A percentile compares a stretch with the other conserved stretches of the same genome.
phyloP scores from a whole-genome alignment of 2,329 filamentous ascomycete species.

The Penicillium palitans region DNA sequence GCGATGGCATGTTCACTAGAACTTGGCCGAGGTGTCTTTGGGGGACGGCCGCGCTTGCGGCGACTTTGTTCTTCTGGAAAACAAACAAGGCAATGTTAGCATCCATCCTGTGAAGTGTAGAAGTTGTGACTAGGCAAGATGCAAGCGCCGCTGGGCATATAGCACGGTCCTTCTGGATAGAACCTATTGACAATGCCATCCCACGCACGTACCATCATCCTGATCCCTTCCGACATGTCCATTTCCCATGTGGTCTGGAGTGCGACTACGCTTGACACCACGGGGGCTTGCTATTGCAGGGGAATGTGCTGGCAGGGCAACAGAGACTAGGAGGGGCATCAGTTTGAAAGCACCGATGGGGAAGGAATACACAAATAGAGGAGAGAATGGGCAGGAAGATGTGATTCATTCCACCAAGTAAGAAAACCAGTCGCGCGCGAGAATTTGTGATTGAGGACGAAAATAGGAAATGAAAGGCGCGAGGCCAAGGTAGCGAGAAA shows the following conservation, averaged over 20 bases:
- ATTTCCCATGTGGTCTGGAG: slow-evolving; percentile 67
- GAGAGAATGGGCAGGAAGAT: slow-evolving; percentile 7
- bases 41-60: slow-evolving; percentile 53
- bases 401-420: slow-evolving; percentile 5
- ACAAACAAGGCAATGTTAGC: slow-evolving; percentile 22
- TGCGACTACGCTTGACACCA: slow-evolving; percentile 77
- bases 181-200: slow-evolving; percentile 6
- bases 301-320: slow-evolving; percentile 37
- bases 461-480: slow-evolving; percentile 5
- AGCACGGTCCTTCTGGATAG: not conserved
- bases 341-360: slow-evolving; percentile 34
- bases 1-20: slow-evolving; percentile 35
- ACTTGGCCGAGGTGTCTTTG: slow-evolving; percentile 48
- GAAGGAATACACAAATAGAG: slow-evolving; percentile 18
- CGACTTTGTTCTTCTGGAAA: slow-evolving; percentile 44
- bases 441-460: slow-evolving; percentile 3
- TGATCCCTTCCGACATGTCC: slow-evolving; percentile 58
- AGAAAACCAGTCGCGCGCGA: slow-evolving; percentile 8
- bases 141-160: slow-evolving; percentile 2
- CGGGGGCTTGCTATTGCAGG: slow-evolving; percentile 59
- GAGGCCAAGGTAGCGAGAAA: not conserved
- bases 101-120: slow-evolving; percentile 14
- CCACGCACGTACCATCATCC: slow-evolving; percentile 69
- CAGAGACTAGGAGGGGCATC: slow-evolving; percentile 39
- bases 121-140: slow-evolving; percentile 10